Base-by-base conservation (phyloP, 345 rosid genomes). In the sweet orange (Citrus sinensis) region DNA sequence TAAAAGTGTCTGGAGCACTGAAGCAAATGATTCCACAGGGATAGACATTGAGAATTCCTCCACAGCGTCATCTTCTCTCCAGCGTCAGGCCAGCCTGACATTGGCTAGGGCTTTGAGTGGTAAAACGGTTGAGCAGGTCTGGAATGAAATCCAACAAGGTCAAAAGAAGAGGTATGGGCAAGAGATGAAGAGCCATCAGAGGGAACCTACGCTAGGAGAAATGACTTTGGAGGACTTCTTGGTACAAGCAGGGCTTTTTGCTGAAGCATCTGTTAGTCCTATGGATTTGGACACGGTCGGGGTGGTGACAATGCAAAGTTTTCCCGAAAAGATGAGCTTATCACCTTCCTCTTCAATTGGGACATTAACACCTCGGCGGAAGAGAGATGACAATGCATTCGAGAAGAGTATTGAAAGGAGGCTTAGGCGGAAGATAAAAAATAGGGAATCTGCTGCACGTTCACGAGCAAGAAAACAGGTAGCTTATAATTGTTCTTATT, bases 371-470 rank as follows among this genome's bases (percentile, higher is more conserved):
- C 60, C 82, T 3, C 80, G 85, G 54, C 55, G 82, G 54, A 91
- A 86, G 79, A 87, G 88, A 79, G 83, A 75, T 80, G 71, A 79
- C 0, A 88, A 83, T 63, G 76, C 84, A 24, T 42, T 84, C 56
- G 92, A 90, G 80, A 90, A 67, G 81, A 82, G 81, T 62, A 69
- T 83, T 11, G 94, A 90, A 27, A 83, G 88, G 87, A 89, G 88
- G 86, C 70, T 89, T 75, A 86, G 75, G 83, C 83, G 94, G 82
- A 91, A 91, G 83, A 89, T 91, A 55, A 91, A 91, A 89, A 91
- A 91, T 79, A 84, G 94, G 84, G 94, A 91, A 82, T 91, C 94
- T 20, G 94, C 91, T 67, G 92, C 94, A 5, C 88, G 89, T 9
- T 89, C 92, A 2, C 86, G 91, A 79, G 94, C 91, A 61, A 88